Evolutionary conservation across 768 basidiomycete species (phyloP).

Genomic region (Termitomyces sp.): DNA sequence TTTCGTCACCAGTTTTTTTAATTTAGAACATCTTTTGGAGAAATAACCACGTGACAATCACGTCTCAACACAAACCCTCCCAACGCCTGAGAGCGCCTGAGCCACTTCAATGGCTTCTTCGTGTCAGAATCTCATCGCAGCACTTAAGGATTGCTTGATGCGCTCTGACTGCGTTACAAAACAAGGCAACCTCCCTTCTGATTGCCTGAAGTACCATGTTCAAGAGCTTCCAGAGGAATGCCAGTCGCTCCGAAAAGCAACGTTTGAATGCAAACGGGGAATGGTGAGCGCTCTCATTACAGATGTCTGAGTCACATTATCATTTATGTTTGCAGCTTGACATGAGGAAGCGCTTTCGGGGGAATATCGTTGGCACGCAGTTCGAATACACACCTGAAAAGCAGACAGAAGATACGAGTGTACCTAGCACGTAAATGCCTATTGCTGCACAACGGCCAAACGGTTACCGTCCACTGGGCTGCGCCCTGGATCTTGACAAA

Average conservation of each 20-base stretch:
- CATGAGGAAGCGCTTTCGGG: conserved; percentile 81
- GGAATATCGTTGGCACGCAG: conserved; percentile 60
- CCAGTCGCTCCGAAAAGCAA: conserved; percentile 71
- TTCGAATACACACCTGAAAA: conserved; percentile 38
- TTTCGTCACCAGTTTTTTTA: too few relatives aligned
- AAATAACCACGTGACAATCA: not conserved
- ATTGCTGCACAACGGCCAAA: not conserved
- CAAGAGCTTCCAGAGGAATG: conserved; percentile 81
- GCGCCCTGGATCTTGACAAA: not conserved
- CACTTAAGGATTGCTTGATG: conserved; percentile 82
- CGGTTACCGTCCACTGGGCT: not conserved
- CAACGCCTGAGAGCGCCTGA: not conserved
- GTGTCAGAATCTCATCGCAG: conserved; percentile 71
- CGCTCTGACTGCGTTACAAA: conserved; percentile 86
- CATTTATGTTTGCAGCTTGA: conserved; percentile 50
- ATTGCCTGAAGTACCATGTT: conserved; percentile 73
- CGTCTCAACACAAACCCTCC: not conserved
- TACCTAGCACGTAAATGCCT: conserved; percentile 10
- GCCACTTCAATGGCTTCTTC: conserved; percentile 62
- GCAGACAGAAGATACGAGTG: conserved; percentile 11
- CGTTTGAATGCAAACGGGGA: conserved; percentile 88
- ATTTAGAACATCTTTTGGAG: too few relatives aligned
- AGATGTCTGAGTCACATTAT: not conserved
- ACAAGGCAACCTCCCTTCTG: conserved; percentile 74
- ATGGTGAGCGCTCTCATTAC: conserved; percentile 50